Conservation (phyloP, 305 asterid species). For the Fraxinus paxiana region DNA sequence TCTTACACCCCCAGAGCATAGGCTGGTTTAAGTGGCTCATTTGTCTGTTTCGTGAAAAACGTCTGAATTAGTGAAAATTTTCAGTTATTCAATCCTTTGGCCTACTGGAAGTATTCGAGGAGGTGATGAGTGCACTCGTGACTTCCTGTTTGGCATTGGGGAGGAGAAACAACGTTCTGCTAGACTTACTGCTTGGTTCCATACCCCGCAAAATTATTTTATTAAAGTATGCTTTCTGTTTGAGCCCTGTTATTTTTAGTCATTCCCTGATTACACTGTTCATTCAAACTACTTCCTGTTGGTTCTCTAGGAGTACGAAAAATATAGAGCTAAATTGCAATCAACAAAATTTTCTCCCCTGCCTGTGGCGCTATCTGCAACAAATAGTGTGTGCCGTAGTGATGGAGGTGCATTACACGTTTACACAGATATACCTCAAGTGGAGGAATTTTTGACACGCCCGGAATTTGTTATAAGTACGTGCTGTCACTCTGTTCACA, state of each 20-base stretch:
- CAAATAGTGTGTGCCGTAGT: constrained; percentile 38
- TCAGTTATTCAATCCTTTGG: constrained; percentile 91
- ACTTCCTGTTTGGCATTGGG: constrained; percentile 79
- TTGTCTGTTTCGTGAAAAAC: constrained; percentile 15
- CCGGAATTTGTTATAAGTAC: constrained; percentile 76
- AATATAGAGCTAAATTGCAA: constrained; percentile 43
- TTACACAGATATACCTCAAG: constrained; percentile 81
- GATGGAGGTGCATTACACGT: constrained; percentile 64
- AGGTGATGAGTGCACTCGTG: constrained; percentile 88
- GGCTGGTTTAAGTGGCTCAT: constrained; percentile 2
- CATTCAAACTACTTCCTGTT: constrained; percentile 5
- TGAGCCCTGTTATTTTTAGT: constrained; percentile 16
- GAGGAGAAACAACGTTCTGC: constrained; percentile 94
- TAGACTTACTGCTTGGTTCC: constrained; percentile 98
- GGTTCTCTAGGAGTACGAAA: constrained; percentile 63
- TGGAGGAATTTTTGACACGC: constrained; percentile 79
- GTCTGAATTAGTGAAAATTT: constrained; percentile 23
- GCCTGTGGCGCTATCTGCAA: constrained; percentile 34
- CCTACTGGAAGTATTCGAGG: constrained; percentile 52
- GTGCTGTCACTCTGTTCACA: constrained; percentile 24
- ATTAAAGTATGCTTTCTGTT: constrained; percentile 49
- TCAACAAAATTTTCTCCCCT: constrained; percentile 39
- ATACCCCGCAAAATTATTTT: constrained; percentile 80
- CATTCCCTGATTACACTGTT: constrained; percentile 13
- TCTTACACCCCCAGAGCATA: background rate